Base-by-base conservation (phyloP, 2,329 filamentous ascomycete genomes). In the Aspergillus luchuensis region DNA sequence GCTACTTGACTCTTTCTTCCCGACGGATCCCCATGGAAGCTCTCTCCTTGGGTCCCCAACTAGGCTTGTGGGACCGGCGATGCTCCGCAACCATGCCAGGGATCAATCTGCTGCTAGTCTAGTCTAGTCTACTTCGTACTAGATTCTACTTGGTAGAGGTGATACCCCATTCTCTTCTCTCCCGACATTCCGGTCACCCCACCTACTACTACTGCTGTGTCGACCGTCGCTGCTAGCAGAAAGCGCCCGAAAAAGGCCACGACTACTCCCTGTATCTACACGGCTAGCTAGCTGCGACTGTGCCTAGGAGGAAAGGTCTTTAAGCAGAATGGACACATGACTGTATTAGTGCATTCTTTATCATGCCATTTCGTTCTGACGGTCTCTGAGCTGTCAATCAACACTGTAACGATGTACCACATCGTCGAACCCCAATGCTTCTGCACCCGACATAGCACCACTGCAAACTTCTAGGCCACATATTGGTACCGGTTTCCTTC, bases 401-500 rank as follows among this genome's bases (percentile, higher is more conserved):
- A 48, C 45, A 39, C 25, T 19, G 23, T 57, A 49, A 49, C 47
- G 28, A 25, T 15, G 33, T 36, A 36, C 33, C 33, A 36, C 17
- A 30, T 43, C 23, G 38, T 17, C n/a, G 52, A 55, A 19, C 11
- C 21, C 19, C 33, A 36, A 10, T 51, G 10, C 38, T 30, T 7
- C n/a, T 25, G 21, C 33, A 45, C 55, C 49, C 30, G 19, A 39
- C 45, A 49, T 43, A 43, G 13, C 21, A 25, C 45, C 23, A 19
- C 41, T 30, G 47, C 15, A 50, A 50, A 50, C 39, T 21, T 58
- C 69, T 74, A 91, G 63, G 90, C 88, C 58, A 92, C 76, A 72
- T 94, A 94, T 10, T 81, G 84, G 74, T 93, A 93, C 41, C 80
- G 77, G 56, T 87, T 87, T 11, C 79, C 83, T 21, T 88, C 91